Conservation (phyloP, 148 eudicot species). For the Heliamphora exappendiculata region DNA sequence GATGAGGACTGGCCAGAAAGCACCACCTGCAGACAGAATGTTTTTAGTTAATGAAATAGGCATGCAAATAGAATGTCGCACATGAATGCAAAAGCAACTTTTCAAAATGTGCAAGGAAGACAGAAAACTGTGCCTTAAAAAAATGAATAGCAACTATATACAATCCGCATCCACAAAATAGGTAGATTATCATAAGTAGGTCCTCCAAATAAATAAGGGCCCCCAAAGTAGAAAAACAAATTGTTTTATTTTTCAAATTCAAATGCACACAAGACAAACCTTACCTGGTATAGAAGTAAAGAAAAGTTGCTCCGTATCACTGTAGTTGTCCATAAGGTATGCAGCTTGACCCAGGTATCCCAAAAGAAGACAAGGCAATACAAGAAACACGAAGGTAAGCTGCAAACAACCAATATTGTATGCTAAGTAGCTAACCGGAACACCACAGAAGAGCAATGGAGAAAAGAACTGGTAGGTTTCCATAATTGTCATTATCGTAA, state of each 20-base stretch:
- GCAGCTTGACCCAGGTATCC: conserved; percentile 99
- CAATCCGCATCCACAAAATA: not conserved
- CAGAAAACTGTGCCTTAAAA: not conserved
- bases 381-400: conserved; percentile 88
- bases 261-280: conserved; percentile 16
- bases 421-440: not conserved
- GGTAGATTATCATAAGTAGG: not conserved
- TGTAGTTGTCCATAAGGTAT: conserved; percentile 77
- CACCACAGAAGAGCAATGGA: not conserved
- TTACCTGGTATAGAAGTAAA: conserved; percentile 89
- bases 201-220: conserved; percentile 1
- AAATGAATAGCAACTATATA: not conserved
- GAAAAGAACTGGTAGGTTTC: conserved; percentile 6
- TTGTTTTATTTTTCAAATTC: not conserved
- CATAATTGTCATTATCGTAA: not conserved
- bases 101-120: not conserved
- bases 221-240: not conserved
- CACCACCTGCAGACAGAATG: conserved; percentile 54
- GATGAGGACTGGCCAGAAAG: conserved; percentile 83
- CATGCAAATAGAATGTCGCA: not conserved
- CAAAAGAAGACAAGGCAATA: conserved; percentile 92
- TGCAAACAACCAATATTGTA: conserved; percentile 37
- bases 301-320: conserved; percentile 64
- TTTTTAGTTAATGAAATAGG: not conserved
- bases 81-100: not conserved